Base-by-base conservation (phyloP, 2,329 filamentous ascomycete genomes). In the Epichloe coenophiala region DNA sequence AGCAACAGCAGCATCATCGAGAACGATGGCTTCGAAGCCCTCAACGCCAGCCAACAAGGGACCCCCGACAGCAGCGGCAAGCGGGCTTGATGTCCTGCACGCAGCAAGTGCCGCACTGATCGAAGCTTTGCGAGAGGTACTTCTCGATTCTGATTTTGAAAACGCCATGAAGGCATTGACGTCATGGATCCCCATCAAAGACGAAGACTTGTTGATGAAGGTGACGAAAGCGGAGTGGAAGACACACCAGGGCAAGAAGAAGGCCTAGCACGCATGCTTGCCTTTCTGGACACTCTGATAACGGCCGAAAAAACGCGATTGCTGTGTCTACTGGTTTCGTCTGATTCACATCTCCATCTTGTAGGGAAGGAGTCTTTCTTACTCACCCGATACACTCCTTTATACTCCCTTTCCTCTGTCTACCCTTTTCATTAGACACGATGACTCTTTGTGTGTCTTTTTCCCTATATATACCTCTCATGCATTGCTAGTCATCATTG, bases 81-180 rank as follows among this genome's bases (percentile, higher is more conserved):
- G 58, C 39, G 86, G 88, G 48, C 76, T 97, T 37, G 89, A 95
- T 60, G 77, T 97, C 37, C 72, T 98, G 47, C 93, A 98, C 66
- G 91, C 93, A 11, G 86, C 89, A 5, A 86, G 86, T 54, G 86
- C 90, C 3, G 91, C 93, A 2, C 75, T 98, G 31, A 90, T 97
- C 45, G 88, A 95, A 64, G 90, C 88, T 17, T 86, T 93, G 57
- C 77, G 88, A 38, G 88, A 95, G 55, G 88, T 95, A 48, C 74
- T 98, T 33, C 73, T 96, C 5, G 89, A 94, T 60, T 88, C 87
- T 17, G 93, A 98, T 64, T 98, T 97, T 66, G 93, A 98, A 65
- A 95, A 94, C 61, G 86, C 86, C 45, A 98, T 98, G 93, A 97
- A 96, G 71, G 86, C 90, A 7, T 73, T 98, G 55, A 97, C 93